A percentile compares a stretch with the other conserved stretches of the same genome.
phyloP scores from a whole-genome alignment of 306 rosid genomes.

The Rubus idaeus region DNA sequence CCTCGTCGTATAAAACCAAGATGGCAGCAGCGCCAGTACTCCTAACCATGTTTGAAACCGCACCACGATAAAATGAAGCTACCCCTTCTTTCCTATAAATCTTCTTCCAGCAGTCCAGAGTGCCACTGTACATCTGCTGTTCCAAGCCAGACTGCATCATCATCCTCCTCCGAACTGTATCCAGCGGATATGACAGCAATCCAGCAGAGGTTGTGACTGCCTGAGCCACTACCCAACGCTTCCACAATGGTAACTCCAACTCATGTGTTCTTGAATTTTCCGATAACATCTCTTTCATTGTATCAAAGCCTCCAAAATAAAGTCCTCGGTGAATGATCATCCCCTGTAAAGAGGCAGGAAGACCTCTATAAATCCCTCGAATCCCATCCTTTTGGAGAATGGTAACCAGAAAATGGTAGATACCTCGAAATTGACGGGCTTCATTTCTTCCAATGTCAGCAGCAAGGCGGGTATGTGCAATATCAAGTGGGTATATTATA shows the following conservation, averaged over 20 bases:
- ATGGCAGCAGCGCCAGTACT: conserved; percentile 93
- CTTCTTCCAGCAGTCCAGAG: conserved; percentile 88
- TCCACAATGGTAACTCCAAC: conserved; percentile 66
- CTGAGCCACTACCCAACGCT: conserved; percentile 90
- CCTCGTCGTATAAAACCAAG: conserved; percentile 88
- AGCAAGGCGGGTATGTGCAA: conserved; percentile 96
- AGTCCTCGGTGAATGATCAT: conserved; percentile 89
- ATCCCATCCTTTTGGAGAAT: conserved; percentile 61
- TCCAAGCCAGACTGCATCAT: conserved; percentile 99
- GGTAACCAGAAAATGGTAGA: conserved; percentile 76
- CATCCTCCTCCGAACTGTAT: conserved; percentile 94
- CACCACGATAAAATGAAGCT: conserved; percentile 84
- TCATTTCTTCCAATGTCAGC: conserved; percentile 82
- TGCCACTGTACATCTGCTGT: conserved; percentile 53
- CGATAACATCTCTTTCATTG: conserved; percentile 67
- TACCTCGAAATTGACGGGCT: conserved; percentile 78
- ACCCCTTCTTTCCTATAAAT: conserved; percentile 71
- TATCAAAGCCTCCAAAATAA: conserved; percentile 94
- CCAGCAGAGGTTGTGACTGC: conserved; percentile 93
- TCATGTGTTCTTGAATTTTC: conserved; percentile 44
- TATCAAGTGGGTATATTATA: conserved; percentile 86
- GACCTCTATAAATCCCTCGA: conserved; percentile 79
- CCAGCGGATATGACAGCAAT: conserved; percentile 79
- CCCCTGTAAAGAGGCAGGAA: conserved; percentile 94
- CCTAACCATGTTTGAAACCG: conserved; percentile 79